These are phyloP conservation scores for Phlebopus sp. DNA, from an alignment of 1,284 basidiomycete genomes.

Conservation along the genomic window DNA sequence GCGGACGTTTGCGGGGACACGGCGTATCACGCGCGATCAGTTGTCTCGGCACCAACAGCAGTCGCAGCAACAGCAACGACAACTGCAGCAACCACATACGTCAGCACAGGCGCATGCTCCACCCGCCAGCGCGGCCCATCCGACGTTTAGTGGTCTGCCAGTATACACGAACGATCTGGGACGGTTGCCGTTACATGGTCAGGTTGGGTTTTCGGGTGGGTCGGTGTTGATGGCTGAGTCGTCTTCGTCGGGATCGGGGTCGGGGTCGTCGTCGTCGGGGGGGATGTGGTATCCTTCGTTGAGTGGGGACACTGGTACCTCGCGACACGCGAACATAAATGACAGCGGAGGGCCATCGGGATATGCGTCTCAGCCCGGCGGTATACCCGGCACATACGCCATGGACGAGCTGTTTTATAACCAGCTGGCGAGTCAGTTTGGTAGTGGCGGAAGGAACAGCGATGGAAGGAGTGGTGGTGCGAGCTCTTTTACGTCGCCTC, in stretches of 20 bases:
- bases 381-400: slow-evolving; percentile 11
- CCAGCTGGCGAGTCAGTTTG: slow-evolving; percentile 17
- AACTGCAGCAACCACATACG: not conserved
- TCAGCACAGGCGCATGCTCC: not conserved
- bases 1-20: slow-evolving; percentile 33
- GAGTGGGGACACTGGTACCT: not conserved
- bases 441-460: too few species aligned
- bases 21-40: slow-evolving; percentile 30
- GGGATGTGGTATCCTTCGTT: slow-evolving; percentile 23
- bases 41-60: slow-evolving; percentile 1
- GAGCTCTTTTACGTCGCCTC: slow-evolving; percentile 3
- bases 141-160: slow-evolving; percentile 37
- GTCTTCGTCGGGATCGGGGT: too few species aligned
- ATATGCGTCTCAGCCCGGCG: not conserved
- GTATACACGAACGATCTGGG: slow-evolving; percentile 61
- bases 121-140: too few species aligned
- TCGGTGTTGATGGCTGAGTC: too few species aligned
- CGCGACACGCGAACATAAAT: too few species aligned
- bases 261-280: slow-evolving; percentile 7
- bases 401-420: slow-evolving; percentile 28
- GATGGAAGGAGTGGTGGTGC: too few species aligned
- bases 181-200: slow-evolving; percentile 49
- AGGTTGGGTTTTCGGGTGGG: slow-evolving; percentile 19
- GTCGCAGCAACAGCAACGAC: slow-evolving; percentile 1
- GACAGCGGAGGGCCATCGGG: not conserved